Conservation (phyloP, 2,329 filamentous ascomycete genomes). For the Ascochyta koolunga region DNA sequence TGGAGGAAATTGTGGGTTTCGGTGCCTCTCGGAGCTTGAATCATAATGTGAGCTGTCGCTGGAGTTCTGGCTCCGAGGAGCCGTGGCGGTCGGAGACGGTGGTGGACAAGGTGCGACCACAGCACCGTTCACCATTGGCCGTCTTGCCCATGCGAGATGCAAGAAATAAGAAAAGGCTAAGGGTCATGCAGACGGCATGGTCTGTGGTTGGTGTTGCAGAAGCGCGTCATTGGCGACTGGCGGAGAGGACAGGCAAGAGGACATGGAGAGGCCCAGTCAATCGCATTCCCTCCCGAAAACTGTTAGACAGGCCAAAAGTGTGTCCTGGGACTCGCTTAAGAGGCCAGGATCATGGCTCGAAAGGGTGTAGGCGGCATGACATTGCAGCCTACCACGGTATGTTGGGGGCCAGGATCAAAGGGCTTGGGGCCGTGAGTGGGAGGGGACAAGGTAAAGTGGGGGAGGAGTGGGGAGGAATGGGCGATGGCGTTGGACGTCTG, state of each 20-base stretch:
- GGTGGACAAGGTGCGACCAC: conserved; percentile 2
- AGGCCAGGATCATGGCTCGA: conserved; percentile 7
- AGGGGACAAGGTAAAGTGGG: conserved; percentile 16
- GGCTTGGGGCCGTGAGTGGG: neutral
- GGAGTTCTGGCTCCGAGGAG: neutral
- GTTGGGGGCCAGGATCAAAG: conserved; percentile 8
- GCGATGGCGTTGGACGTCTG: conserved; percentile 10
- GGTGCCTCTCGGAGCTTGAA: conserved; percentile 6
- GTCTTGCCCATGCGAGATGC: neutral
- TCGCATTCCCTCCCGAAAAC: conserved; percentile 18
- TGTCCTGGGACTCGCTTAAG: too few relatives aligned
- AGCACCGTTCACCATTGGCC: conserved; percentile 1
- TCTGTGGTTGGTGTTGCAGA: conserved; percentile 8
- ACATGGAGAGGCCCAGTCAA: conserved; percentile 12
- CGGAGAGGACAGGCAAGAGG: conserved; percentile 1
- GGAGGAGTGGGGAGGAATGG: conserved; percentile 14
- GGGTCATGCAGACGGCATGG: conserved; percentile 3
- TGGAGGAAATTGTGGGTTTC: conserved; percentile 17
- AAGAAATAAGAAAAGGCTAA: neutral
- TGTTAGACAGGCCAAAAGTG: conserved; percentile 13
- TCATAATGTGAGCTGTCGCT: neutral
- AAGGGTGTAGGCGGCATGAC: neutral
- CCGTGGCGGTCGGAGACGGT: neutral
- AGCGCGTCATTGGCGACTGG: conserved; percentile 17
- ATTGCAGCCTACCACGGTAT: too few relatives aligned